Percentiles rank a stretch among this genome's conserved stretches.
phyloP scores from a whole-genome alignment of 768 basidiomycete genomes.

The Auriculariales sp. region DNA sequence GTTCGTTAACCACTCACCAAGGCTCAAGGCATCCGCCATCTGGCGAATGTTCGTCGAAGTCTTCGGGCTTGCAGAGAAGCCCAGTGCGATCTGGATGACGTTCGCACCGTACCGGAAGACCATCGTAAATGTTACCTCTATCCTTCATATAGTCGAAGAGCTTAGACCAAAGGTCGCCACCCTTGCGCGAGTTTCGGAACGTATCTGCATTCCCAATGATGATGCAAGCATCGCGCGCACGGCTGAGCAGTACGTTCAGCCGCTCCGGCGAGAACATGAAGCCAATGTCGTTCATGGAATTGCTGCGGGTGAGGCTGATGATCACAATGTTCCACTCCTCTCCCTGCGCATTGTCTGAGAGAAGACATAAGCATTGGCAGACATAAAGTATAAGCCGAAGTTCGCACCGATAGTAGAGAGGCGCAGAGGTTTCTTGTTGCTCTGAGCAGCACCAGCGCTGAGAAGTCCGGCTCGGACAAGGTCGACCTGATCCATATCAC shows the following conservation, averaged over 20 bases:
- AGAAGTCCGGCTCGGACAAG: conserved; percentile 43
- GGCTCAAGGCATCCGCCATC: conserved; percentile 48
- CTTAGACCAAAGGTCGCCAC: conserved; percentile 33
- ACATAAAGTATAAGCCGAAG: too few species aligned
- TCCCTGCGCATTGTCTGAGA: conserved; percentile 59
- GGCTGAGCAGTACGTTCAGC: conserved; percentile 59
- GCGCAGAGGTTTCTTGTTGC: conserved; percentile 31
- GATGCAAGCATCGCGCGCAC: conserved; percentile 49
- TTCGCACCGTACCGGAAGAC: conserved; percentile 45
- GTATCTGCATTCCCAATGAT: conserved; percentile 52
- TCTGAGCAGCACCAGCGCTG: conserved; percentile 21
- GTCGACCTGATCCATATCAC: conserved; percentile 47
- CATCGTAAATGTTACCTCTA: conserved; percentile 36
- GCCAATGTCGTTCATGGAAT: conserved; percentile 39
- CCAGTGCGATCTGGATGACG: conserved; percentile 31
- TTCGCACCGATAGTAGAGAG: conserved; percentile 62
- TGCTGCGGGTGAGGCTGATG: conserved; percentile 45
- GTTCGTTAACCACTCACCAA: conserved; percentile 48
- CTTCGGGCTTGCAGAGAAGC: conserved; percentile 24
- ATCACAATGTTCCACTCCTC: conserved; percentile 62
- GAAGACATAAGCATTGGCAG: not conserved
- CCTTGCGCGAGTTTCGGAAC: conserved; percentile 37
- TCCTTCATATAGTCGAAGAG: conserved; percentile 31
- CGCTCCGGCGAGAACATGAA: too few species aligned
- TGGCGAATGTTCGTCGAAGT: conserved; percentile 38